These are phyloP conservation scores for Aspergillus sergii DNA, from an alignment of 2,329 filamentous ascomycete species.

Conservation along the genomic window DNA sequence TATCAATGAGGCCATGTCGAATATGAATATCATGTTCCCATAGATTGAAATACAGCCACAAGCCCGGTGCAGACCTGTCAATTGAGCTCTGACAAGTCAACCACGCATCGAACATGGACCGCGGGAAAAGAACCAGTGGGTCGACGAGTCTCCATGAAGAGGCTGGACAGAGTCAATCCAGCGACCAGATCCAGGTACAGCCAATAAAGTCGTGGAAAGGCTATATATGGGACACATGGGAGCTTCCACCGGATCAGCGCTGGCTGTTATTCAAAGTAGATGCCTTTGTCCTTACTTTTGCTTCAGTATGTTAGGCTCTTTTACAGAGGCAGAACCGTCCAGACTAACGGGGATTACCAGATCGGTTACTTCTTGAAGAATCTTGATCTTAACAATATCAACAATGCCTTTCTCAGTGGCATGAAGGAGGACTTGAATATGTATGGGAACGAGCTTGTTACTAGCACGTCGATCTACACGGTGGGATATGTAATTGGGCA, in stretches of 20 bases:
- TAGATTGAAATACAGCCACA: not conserved
- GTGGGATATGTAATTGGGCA: constrained; percentile 53
- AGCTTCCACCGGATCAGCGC: constrained; percentile 25
- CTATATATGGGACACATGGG: constrained; percentile 28
- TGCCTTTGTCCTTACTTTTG: constrained; percentile 29
- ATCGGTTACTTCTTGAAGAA: constrained; percentile 35
- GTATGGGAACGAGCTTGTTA: constrained; percentile 39
- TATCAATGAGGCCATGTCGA: constrained; percentile 3
- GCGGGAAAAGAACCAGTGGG: not conserved
- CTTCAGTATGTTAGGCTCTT: constrained; percentile 15
- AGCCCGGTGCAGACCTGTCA: not conserved
- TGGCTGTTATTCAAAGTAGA: constrained; percentile 35
- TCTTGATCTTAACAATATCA: constrained; percentile 46
- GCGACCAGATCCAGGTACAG: not conserved
- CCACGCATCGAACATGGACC: not conserved
- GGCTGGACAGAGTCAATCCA: not conserved
- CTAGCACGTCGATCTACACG: constrained; percentile 45
- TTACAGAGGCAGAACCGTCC: not conserved
- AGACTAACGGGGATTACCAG: not conserved
- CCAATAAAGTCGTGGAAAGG: constrained; percentile 22
- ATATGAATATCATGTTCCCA: not conserved
- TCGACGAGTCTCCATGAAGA: not conserved
- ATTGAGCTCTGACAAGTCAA: too few species aligned
- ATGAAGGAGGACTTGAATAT: constrained; percentile 42
- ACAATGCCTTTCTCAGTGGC: constrained; percentile 45